These are phyloP conservation scores for Hysterangium stoloniferum DNA, from an alignment of 768 basidiomycete species.

Conservation along the genomic window DNA sequence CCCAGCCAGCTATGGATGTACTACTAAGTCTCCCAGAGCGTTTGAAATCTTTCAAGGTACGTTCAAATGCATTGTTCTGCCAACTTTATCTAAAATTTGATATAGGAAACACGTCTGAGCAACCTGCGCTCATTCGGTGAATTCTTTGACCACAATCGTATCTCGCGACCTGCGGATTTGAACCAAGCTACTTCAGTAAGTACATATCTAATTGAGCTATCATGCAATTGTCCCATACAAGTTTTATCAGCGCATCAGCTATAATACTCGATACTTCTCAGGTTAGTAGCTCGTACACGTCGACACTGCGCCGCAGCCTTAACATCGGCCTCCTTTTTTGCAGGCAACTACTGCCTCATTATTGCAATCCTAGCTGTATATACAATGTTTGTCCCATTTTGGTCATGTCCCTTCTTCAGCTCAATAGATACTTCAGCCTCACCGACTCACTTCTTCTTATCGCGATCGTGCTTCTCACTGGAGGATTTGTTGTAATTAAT, in stretches of 20 bases:
- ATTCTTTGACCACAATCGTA: constrained; percentile 77
- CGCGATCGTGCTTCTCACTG: constrained; percentile 62
- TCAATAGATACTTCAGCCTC: constrained; percentile 6
- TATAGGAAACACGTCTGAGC: constrained; percentile 71
- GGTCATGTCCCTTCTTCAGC: background rate
- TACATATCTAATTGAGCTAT: background rate
- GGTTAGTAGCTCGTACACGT: constrained; percentile 29
- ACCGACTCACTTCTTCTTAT: background rate
- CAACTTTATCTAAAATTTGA: background rate
- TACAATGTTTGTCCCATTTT: constrained; percentile 49
- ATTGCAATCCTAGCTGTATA: constrained; percentile 75
- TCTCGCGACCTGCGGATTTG: constrained; percentile 78
- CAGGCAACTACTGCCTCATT: constrained; percentile 85
- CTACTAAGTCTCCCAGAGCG: constrained; percentile 59
- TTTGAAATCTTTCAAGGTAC: constrained; percentile 61
- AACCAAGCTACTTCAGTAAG: constrained; percentile 71
- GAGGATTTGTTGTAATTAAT: constrained; percentile 87
- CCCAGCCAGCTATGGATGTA: constrained; percentile 45
- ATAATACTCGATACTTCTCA: constrained; percentile 89
- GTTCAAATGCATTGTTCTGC: constrained; percentile 20
- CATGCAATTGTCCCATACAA: background rate
- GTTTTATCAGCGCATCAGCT: constrained; percentile 73
- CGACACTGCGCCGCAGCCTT: constrained; percentile 12
- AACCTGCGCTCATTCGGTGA: constrained; percentile 64
- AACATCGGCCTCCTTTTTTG: constrained; percentile 16